phyloP scores from a whole-genome alignment of 2,329 filamentous ascomycete species.

The Colletotrichum sp. region DNA sequence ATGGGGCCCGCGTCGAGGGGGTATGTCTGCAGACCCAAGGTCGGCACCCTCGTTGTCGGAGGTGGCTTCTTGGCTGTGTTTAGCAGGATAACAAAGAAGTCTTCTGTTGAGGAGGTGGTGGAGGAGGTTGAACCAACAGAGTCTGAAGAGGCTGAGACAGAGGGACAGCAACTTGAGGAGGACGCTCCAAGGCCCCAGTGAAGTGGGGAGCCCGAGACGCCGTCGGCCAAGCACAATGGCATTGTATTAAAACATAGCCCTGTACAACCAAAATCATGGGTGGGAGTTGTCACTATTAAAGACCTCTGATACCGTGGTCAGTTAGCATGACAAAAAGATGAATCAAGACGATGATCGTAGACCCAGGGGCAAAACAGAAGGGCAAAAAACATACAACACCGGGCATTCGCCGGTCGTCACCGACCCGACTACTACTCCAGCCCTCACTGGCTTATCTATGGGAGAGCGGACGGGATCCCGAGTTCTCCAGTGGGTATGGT shows the following conservation, averaged over 20 bases:
- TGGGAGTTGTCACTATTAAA: too few species aligned
- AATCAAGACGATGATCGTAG: not conserved
- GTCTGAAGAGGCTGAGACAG: not conserved
- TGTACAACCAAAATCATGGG: not conserved
- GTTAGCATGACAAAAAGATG: not conserved
- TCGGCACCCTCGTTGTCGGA: constrained; percentile 42
- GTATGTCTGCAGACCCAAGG: constrained; percentile 46
- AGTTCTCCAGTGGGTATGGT: constrained; percentile 18
- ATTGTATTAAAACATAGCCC: not conserved
- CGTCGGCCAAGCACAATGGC: not conserved
- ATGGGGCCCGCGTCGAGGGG: constrained; percentile 24
- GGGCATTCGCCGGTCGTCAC: not conserved
- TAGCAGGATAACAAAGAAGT: not conserved
- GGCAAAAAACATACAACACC: not conserved
- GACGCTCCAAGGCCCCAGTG: not conserved
- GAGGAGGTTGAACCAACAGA: not conserved
- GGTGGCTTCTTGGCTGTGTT: constrained; percentile 46
- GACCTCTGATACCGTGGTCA: too few species aligned
- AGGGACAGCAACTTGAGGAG: too few species aligned
- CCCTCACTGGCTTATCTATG: constrained; percentile 15
- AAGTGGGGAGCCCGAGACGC: not conserved
- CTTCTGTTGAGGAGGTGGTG: not conserved
- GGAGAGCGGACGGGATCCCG: constrained; percentile 20
- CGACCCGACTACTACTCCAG: constrained; percentile 14
- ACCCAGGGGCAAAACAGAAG: not conserved